These are phyloP conservation scores for Seiridium unicorne DNA, from an alignment of 2,329 filamentous ascomycete species.

Conservation along the genomic window DNA sequence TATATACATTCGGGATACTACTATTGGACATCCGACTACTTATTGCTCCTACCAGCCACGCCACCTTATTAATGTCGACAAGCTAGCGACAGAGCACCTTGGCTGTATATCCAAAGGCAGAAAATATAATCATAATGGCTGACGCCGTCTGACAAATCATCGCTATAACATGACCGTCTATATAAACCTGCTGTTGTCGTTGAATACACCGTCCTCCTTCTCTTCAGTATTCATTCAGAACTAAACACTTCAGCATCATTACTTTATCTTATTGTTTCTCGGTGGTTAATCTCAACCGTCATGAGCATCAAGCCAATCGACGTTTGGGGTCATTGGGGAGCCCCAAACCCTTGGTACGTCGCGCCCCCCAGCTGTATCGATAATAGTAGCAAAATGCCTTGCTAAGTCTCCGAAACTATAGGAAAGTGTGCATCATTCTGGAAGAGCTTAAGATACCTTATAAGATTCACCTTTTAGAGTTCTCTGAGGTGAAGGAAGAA, in stretches of 20 bases:
- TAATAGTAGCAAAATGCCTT: neutral
- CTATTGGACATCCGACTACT: no score
- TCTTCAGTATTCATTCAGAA: no score
- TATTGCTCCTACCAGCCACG: no score
- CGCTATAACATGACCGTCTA: no score
- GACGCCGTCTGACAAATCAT: no score
- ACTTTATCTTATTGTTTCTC: no score
- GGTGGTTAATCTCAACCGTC: neutral
- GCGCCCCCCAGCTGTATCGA: neutral
- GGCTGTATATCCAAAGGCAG: no score
- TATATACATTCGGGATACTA: neutral
- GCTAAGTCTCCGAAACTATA: neutral
- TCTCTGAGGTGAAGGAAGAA: slow-evolving; percentile 24
- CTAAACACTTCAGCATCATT: neutral
- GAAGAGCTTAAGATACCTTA: slow-evolving; percentile 29
- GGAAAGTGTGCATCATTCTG: slow-evolving; percentile 26
- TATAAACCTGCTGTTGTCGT: no score
- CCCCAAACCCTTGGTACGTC: neutral
- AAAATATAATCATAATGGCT: no score
- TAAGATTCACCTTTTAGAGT: slow-evolving; percentile 12
- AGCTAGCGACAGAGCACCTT: no score
- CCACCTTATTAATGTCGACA: no score
- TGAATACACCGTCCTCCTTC: no score
- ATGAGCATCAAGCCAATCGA: neutral
- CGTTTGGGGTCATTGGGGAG: neutral